These are phyloP conservation scores for Phytophthora melonis DNA, from an alignment of 352 stramenopile species.

Conservation along the genomic window DNA sequence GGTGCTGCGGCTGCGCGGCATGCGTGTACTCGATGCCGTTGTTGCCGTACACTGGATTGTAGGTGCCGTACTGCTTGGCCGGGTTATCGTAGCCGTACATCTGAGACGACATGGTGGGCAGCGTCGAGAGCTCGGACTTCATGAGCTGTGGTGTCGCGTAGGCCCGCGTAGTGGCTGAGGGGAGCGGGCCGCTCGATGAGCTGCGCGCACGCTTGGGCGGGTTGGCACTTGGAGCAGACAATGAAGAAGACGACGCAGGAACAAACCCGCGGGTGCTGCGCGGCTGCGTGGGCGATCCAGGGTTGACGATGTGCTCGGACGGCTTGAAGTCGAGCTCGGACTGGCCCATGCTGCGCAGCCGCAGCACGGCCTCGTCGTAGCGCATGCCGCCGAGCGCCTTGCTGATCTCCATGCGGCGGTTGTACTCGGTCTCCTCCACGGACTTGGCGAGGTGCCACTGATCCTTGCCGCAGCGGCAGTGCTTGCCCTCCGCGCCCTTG, in stretches of 20 bases:
- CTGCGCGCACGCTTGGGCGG: slow-evolving; percentile 39
- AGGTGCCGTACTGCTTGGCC: slow-evolving; percentile 37
- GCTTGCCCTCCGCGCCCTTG: slow-evolving; percentile 84
- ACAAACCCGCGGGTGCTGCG: slow-evolving; percentile 26
- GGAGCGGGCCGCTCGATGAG: slow-evolving; percentile 39
- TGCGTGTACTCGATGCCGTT: slow-evolving; percentile 43
- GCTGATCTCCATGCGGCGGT: slow-evolving; percentile 85
- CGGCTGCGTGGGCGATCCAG: slow-evolving; percentile 34
- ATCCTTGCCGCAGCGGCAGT: slow-evolving; percentile 83
- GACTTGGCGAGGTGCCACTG: slow-evolving; percentile 88
- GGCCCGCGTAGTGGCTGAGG: slow-evolving; percentile 30
- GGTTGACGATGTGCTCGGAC: slow-evolving; percentile 47
- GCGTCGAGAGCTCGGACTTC: slow-evolving; percentile 40
- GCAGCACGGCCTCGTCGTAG: slow-evolving; percentile 82
- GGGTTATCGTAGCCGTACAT: slow-evolving; percentile 42
- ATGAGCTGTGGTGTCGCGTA: slow-evolving; percentile 38
- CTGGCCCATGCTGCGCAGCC: slow-evolving; percentile 66
- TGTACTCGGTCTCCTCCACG: slow-evolving; percentile 86
- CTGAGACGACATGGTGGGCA: slow-evolving; percentile 32
- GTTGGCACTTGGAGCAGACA: slow-evolving; percentile 22
- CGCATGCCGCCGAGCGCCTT: slow-evolving; percentile 83
- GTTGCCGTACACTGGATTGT: slow-evolving; percentile 37
- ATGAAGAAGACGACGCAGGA: slow-evolving; percentile 8
- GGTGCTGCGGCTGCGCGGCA: slow-evolving; percentile 26
- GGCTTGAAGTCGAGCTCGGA: slow-evolving; percentile 67